Evolutionary conservation across 768 basidiomycete genomes (phyloP).

Genomic region (Phanerochaete carnosa): DNA sequence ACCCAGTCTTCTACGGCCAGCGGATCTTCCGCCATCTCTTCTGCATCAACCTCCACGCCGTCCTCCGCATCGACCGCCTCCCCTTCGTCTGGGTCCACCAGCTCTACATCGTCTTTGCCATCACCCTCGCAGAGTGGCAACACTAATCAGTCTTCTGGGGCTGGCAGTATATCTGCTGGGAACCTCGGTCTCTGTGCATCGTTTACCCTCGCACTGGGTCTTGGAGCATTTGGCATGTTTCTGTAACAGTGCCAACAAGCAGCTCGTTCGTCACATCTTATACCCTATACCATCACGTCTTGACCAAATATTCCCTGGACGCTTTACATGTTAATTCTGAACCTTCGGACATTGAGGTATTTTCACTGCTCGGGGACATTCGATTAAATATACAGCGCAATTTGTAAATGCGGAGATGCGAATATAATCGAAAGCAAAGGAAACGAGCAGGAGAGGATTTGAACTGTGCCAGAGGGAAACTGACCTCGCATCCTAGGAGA

Average conservation of each 20-base stretch:
- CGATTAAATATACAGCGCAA: not conserved
- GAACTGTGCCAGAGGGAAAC: not conserved
- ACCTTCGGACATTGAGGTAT: not conserved
- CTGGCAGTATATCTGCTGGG: not conserved
- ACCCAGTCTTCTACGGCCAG: not conserved
- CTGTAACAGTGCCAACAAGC: not conserved
- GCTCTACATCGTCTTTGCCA: not conserved
- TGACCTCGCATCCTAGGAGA: not conserved
- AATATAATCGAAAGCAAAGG: not conserved
- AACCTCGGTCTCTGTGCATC: not conserved
- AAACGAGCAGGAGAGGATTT: not conserved
- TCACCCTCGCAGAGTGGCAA: not conserved
- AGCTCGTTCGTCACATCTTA: not conserved
- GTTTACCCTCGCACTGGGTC: not conserved
- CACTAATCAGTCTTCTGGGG: not conserved
- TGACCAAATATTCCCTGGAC: too few relatives aligned
- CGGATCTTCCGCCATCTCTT: not conserved
- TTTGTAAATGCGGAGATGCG: not conserved
- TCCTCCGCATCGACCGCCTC: not conserved
- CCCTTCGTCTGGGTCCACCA: not conserved
- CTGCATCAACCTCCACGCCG: constrained; percentile 5
- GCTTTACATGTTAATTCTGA: not conserved
- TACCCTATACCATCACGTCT: too few relatives aligned
- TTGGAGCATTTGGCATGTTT: not conserved
- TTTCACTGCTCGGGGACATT: not conserved